phyloP scores from a whole-genome alignment of 176 grass and related monocot genomes.

The Hyparrhenia diplandra region DNA sequence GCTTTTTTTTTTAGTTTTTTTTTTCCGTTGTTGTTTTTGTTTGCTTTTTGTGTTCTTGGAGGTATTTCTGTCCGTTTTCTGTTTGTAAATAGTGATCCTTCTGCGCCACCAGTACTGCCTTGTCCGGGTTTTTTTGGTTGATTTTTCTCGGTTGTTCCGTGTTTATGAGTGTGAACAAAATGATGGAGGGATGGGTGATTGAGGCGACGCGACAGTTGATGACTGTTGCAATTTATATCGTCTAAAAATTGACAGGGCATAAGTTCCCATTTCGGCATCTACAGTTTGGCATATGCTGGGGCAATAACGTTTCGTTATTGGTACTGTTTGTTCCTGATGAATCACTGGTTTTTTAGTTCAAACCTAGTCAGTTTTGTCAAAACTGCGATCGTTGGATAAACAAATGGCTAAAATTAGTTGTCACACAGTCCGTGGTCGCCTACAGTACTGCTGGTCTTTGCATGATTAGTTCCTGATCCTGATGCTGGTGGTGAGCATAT shows the following conservation, averaged over 20 bases:
- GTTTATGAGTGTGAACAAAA: not conserved
- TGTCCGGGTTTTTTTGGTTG: not conserved
- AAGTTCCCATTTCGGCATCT: not conserved
- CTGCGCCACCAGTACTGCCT: not conserved
- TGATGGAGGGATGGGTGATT: not conserved
- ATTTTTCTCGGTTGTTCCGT: not conserved
- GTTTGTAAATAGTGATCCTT: not conserved
- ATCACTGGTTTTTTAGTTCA: no score
- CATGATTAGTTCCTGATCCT: not conserved
- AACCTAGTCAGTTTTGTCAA: not conserved
- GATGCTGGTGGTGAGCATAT: slow-evolving; percentile 11
- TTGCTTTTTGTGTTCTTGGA: not conserved
- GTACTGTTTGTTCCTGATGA: no score
- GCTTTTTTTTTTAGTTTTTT: not conserved
- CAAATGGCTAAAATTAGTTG: not conserved
- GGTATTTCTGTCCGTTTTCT: not conserved
- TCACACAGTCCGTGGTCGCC: not conserved
- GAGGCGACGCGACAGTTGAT: not conserved
- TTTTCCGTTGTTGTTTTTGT: not conserved
- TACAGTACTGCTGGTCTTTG: no score
- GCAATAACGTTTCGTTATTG: no score
- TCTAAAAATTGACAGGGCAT: not conserved
- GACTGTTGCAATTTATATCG: not conserved
- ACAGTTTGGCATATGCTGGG: not conserved
- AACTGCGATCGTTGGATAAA: not conserved